phyloP scores from a whole-genome alignment of 2,329 filamentous ascomycete genomes.

The Ceratocystiopsis sp. region DNA sequence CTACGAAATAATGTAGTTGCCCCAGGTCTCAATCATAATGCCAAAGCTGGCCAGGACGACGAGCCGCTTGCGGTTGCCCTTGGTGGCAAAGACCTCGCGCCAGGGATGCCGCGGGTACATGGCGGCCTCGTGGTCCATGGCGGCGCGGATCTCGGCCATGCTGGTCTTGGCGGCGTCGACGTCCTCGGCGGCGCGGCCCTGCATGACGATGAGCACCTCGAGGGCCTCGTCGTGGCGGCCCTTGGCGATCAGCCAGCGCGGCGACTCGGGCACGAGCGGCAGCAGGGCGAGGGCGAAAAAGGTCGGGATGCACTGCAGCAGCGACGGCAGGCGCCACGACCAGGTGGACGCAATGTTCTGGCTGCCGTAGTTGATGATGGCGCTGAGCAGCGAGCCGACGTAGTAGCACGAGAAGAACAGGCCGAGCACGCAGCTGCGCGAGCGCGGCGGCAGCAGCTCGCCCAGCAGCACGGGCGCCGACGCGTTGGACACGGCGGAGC shows the following conservation, averaged over 20 bases:
- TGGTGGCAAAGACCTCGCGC: no score
- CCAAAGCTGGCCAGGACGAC: background rate
- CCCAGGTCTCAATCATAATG: background rate
- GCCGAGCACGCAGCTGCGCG: constrained; percentile 20
- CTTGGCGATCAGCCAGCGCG: constrained; percentile 6
- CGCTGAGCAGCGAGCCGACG: background rate
- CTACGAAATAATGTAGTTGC: background rate
- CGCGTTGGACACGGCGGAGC: constrained; percentile 16
- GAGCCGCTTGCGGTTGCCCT: background rate
- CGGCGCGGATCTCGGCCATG: constrained; percentile 4
- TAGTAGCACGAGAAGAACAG: constrained; percentile 12
- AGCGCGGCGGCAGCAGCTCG: constrained; percentile 3
- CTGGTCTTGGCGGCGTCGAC: background rate
- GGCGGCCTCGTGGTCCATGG: constrained; percentile 1
- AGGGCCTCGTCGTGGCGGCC: constrained; percentile 13
- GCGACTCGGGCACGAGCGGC: constrained; percentile 7
- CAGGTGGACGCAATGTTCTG: constrained; percentile 3
- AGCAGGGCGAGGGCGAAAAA: constrained; percentile 12
- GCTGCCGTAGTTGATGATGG: constrained; percentile 3
- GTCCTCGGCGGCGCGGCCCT: constrained; percentile 13
- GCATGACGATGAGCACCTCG: constrained; percentile 21
- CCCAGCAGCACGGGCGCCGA: constrained; percentile 2
- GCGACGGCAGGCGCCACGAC: constrained; percentile 10
- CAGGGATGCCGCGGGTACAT: no score
- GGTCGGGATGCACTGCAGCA: constrained; percentile 10